Conservation (phyloP, 192 early-diverging fungal genomes). For the Diversispora eburnea region DNA sequence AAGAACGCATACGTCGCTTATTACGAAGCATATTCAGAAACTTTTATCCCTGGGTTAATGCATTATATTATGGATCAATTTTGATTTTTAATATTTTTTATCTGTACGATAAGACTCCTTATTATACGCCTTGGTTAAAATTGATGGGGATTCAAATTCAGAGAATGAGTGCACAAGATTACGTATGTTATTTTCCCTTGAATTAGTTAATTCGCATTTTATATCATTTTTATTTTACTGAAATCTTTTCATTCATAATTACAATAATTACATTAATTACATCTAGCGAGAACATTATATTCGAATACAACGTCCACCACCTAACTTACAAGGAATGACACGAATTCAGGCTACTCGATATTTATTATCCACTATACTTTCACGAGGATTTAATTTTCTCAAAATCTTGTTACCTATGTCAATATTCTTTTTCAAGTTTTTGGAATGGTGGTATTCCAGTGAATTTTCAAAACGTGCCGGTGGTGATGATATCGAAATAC, state of each 20-base stretch:
- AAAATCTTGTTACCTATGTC: slow-evolving; percentile 80
- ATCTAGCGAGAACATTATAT: slow-evolving; percentile 30
- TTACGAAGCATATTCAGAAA: slow-evolving; percentile 32
- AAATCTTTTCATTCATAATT: not conserved
- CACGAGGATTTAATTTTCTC: slow-evolving; percentile 64
- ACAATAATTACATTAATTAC: too few relatives aligned
- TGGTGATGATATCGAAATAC: slow-evolving; percentile 51
- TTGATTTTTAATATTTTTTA: slow-evolving; percentile 74
- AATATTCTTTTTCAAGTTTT: slow-evolving; percentile 90
- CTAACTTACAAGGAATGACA: slow-evolving; percentile 15
- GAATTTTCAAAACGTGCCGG: slow-evolving; percentile 66
- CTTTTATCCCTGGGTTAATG: slow-evolving; percentile 73
- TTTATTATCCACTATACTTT: slow-evolving; percentile 42
- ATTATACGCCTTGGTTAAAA: slow-evolving; percentile 81
- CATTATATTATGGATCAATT: slow-evolving; percentile 61
- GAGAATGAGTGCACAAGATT: slow-evolving; percentile 78
- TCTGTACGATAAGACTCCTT: slow-evolving; percentile 79
- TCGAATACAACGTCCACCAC: not conserved
- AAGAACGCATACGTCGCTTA: not conserved
- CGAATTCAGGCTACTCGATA: slow-evolving; percentile 25
- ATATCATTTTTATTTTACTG: not conserved
- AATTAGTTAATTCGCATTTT: not conserved
- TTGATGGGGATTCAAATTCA: slow-evolving; percentile 73
- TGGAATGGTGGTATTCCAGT: slow-evolving; percentile 95
- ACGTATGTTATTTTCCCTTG: slow-evolving; percentile 51